Percentiles rank a stretch among this genome's conserved stretches.
Evolutionary conservation across 2,329 filamentous ascomycete species (phyloP).

Genomic region (Diaporthe aspalathi): DNA sequence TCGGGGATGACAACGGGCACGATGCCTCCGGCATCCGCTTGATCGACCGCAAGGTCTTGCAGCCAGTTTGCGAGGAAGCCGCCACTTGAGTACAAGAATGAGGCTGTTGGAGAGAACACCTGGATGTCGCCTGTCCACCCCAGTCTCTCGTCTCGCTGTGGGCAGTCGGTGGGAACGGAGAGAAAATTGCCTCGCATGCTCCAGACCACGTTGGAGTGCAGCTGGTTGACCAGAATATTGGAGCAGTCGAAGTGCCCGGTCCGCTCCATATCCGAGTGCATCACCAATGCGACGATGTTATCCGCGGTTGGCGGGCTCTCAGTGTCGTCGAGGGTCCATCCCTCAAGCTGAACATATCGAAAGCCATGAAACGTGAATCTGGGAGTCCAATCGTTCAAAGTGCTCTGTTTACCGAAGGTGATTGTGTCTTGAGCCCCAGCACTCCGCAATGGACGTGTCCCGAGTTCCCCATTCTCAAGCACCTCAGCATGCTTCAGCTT

Average conservation of each 20-base stretch:
- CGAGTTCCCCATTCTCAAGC: slow-evolving; percentile 60
- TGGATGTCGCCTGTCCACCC: slow-evolving; percentile 65
- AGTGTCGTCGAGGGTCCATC: slow-evolving; percentile 50
- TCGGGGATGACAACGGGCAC: slow-evolving; percentile 48
- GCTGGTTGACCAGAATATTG: slow-evolving; percentile 60
- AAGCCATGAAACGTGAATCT: slow-evolving; percentile 65
- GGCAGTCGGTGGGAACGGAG: slow-evolving; percentile 67
- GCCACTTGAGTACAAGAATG: slow-evolving; percentile 64
- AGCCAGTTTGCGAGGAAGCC: slow-evolving; percentile 64
- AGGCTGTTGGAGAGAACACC: slow-evolving; percentile 62
- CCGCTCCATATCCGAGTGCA: slow-evolving; percentile 64
- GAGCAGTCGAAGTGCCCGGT: slow-evolving; percentile 65
- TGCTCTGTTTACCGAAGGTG: slow-evolving; percentile 39
- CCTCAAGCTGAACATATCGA: slow-evolving; percentile 60
- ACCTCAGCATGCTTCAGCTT: slow-evolving; percentile 65
- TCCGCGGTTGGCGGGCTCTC: slow-evolving; percentile 32
- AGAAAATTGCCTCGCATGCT: slow-evolving; percentile 70
- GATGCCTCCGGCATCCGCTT: slow-evolving; percentile 49
- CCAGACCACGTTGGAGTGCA: slow-evolving; percentile 67
- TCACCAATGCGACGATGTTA: slow-evolving; percentile 47
- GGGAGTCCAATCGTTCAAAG: slow-evolving; percentile 52
- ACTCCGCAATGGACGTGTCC: slow-evolving; percentile 53
- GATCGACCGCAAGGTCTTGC: slow-evolving; percentile 54
- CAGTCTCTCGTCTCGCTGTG: slow-evolving; percentile 65
- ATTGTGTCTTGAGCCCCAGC: slow-evolving; percentile 57